These are phyloP conservation scores for Heliocybe sulcata DNA, from an alignment of 1,284 basidiomycete genomes.

Conservation along the genomic window DNA sequence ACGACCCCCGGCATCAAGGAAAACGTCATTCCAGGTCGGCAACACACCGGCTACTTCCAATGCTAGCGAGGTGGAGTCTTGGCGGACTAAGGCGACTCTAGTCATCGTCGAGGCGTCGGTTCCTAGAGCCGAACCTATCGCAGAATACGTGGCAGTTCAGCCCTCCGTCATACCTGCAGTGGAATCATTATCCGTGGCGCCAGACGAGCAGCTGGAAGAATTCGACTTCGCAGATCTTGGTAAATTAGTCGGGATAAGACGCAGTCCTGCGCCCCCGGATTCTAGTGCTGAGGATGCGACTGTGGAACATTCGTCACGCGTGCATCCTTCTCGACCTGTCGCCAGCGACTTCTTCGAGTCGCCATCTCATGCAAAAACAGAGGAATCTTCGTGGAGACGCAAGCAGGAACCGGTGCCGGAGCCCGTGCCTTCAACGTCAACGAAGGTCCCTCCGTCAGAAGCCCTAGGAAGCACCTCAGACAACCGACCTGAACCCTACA, in stretches of 20 bases:
- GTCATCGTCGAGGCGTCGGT: slow-evolving; percentile 12
- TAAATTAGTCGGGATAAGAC: slow-evolving; percentile 39
- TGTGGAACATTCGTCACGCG: slow-evolving; percentile 2
- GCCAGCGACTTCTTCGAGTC: slow-evolving; percentile 64
- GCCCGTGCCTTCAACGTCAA: not conserved
- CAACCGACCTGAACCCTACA: not conserved
- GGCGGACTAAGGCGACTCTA: slow-evolving; percentile 18
- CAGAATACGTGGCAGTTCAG: slow-evolving; percentile 21
- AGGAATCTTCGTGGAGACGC: slow-evolving; percentile 39
- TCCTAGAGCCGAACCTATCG: slow-evolving; percentile 17
- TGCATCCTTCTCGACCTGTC: slow-evolving; percentile 34
- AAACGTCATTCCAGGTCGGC: not conserved
- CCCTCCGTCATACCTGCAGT: slow-evolving; percentile 38
- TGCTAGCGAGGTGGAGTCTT: not conserved
- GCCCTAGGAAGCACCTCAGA: not conserved
- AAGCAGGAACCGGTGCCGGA: slow-evolving; percentile 16
- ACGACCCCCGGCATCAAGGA: not conserved
- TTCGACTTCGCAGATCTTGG: slow-evolving; percentile 74
- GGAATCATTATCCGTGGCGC: slow-evolving; percentile 36
- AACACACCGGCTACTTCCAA: not conserved
- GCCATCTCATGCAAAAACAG: slow-evolving; percentile 18
- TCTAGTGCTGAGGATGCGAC: slow-evolving; percentile 16
- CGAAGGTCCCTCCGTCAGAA: not conserved
- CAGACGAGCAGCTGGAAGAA: slow-evolving; percentile 60
- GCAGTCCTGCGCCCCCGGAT: slow-evolving; percentile 22